Percentiles rank a stretch among this genome's conserved stretches.
These are phyloP conservation scores for Clarireedia sp. DNA, from an alignment of 2,329 filamentous ascomycete genomes.

Conservation along the genomic window DNA sequence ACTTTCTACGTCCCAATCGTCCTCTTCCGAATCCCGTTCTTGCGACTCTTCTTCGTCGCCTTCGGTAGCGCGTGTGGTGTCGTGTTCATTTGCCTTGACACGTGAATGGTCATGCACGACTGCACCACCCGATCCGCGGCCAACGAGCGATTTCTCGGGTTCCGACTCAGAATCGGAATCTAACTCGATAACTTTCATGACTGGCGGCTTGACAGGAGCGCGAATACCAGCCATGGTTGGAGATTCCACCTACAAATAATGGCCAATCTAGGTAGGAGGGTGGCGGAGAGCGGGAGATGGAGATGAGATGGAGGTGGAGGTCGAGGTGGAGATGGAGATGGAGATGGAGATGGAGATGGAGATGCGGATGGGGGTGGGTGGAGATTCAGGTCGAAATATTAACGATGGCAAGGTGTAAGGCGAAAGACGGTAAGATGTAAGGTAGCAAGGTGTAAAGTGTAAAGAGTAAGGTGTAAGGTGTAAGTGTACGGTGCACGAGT, in stretches of 20 bases:
- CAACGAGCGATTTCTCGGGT: conserved; percentile 8
- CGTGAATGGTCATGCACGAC: background rate
- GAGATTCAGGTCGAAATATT: no score
- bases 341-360: no score
- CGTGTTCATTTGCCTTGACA: conserved; percentile 2
- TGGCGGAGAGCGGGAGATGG: no score
- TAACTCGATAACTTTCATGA: conserved; percentile 3
- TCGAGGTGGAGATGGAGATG: no score
- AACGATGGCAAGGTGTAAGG: no score
- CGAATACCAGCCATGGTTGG: background rate
- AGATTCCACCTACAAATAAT: background rate
- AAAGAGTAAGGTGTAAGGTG: no score
- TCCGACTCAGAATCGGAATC: background rate
- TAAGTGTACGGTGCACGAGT: no score
- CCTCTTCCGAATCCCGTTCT: conserved; percentile 14
- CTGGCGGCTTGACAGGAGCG: background rate
- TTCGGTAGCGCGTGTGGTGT: background rate
- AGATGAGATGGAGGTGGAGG: no score
- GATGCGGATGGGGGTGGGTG: no score
- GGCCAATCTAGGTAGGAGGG: background rate
- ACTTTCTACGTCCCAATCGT: conserved; percentile 29
- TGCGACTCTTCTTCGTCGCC: background rate
- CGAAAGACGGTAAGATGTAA: no score
- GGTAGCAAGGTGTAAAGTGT: no score
- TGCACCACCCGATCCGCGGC: background rate